These are phyloP conservation scores for Balamuthia mandrillaris DNA, from an alignment of 208 protist genomes.

Conservation along the genomic window DNA sequence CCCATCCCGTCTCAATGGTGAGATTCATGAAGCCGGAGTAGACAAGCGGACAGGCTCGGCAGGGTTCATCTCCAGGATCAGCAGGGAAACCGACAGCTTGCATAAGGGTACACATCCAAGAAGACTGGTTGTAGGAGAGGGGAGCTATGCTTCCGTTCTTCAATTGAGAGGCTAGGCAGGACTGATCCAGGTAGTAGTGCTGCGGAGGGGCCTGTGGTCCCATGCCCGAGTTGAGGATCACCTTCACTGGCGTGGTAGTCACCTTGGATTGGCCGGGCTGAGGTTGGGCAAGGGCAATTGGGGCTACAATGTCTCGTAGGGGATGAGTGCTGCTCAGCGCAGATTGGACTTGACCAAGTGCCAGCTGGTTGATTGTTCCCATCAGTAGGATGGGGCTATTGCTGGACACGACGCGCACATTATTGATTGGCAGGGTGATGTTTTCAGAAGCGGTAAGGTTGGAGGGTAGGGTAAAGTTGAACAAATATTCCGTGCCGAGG, in stretches of 20 bases:
- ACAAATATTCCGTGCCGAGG: background rate
- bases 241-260: background rate
- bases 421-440: too few relatives aligned
- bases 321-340: background rate
- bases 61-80: background rate
- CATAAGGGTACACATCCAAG: background rate
- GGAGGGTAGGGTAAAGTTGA: background rate
- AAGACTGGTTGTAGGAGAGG: background rate
- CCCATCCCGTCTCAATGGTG: background rate
- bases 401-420: background rate
- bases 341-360: background rate
- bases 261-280: background rate
- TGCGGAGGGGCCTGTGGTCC: background rate
- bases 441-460: background rate
- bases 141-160: background rate
- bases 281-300: background rate
- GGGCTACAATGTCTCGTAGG: background rate
- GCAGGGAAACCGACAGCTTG: background rate
- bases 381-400: background rate
- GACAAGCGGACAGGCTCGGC: slow-evolving; percentile 1
- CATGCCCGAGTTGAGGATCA: background rate
- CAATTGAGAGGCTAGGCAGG: background rate
- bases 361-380: background rate
- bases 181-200: slow-evolving; percentile 15
- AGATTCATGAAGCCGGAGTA: slow-evolving; percentile 10